Base-by-base conservation (phyloP, 2,329 filamentous ascomycete species). In the Herpotrichia juniperi region DNA sequence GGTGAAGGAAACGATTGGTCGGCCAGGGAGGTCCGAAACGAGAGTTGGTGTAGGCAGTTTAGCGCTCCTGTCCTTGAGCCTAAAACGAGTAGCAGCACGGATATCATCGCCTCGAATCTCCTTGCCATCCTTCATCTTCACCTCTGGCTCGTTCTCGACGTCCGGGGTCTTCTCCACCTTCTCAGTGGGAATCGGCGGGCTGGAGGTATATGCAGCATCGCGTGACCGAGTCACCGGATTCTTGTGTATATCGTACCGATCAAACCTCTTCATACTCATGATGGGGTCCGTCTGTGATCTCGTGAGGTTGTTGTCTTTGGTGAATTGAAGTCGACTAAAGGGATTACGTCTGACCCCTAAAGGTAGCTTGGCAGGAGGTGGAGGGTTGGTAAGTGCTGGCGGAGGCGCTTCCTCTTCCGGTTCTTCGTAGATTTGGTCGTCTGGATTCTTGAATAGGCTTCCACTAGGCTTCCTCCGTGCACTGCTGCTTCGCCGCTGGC, bases 1-100 rank as follows among this genome's bases (percentile, higher is more conserved):
- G 76, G 96, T 85, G 82, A 97, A 97, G 83, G 93, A 97, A 81
- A 97, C 93, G 80, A 97, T 97, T 58, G 93, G 93, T 71, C 93
- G 87, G 64, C 91, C 91, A 64, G 90, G 89, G 69, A 84, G 89
- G 78, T 97, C 89, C 78, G 92, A 97, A 74, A 97, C 93, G 67
- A 90, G 88, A 48, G 90, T 91, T 59, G 93, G 93, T 67, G 89
- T 93, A 24, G 93, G 93, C 56, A 97, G 81, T 71, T 90, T 96
- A 51, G 87, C 77, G 75, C 92, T 97, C 68, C 93, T 87, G 74
- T 96, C 91, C 72, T 87, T 92, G 58, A 94, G 79, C 71, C 81
- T 88, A 84, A 96, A 96, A 76, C 90, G 94, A 7, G 93, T 97
- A 48, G 93, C 93, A 61, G 90, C 86, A 53, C 91, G 86, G 59